Base-by-base conservation (phyloP, 2,329 filamentous ascomycete species). In the Aureobasidium namibiae region DNA sequence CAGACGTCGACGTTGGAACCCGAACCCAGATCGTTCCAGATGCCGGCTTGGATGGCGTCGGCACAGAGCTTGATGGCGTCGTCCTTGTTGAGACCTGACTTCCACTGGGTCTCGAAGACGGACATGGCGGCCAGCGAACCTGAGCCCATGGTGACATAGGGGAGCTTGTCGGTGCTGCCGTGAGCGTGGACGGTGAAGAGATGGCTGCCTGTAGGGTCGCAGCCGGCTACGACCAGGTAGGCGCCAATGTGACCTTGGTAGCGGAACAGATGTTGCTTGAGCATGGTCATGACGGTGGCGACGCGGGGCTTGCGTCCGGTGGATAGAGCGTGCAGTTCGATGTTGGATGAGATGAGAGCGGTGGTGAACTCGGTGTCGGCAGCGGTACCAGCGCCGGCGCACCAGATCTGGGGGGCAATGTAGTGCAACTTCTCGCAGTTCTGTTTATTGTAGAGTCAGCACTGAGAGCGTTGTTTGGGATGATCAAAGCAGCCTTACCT, bases 401-500 rank as follows among this genome's bases (percentile, higher is more conserved):
- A 99, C 94, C 94, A 99, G 77, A 99, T 99, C 76, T 96, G 91
- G 61, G 94, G 92, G 44, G 94, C 83, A 75, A 99, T 99, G 82
- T 95, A 99, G 80, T 99, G 94, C 65, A 99, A 86, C 81, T 99
- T 99, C 80, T 99, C 92, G 81, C 94, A 97, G 83, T 99, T 99
- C 90, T 73, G 56, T 13, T 16, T 23, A 9, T 36, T 11, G 39
- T 5, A 24, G 18, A 16, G 44, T 38, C 21, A 44, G 54, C 39
- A 34, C 2, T 26, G 24, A 18, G 41, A 44, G 23, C 18, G 4
- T 24, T 5, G 11, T n/a, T 10, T 16, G 24, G 9, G 52, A 18
- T 41, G 6, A 29, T 26, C 49, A 38, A 31, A 38, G 26, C 29
- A 13, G 33, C 33, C 71, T 60, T 75, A 85, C 85, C 82, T 99